phyloP scores from a whole-genome alignment of 768 basidiomycete genomes.

The Pleurotus sapidus region DNA sequence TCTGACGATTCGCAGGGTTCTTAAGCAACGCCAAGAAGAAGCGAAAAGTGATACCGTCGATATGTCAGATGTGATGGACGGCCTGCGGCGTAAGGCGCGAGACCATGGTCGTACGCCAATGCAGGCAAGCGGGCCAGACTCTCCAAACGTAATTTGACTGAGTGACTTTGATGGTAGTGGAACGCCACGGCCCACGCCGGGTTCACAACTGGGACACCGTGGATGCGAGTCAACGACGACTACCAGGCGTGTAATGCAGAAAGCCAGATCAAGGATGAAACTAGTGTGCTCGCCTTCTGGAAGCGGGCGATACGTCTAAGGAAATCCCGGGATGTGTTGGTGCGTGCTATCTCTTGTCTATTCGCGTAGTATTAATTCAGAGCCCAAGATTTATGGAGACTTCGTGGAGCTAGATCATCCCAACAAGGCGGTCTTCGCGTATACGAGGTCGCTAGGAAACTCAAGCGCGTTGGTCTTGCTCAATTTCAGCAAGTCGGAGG shows the following conservation, averaged over 20 bases:
- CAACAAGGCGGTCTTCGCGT: constrained; percentile 55
- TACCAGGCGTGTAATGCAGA: constrained; percentile 57
- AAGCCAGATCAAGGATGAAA: constrained; percentile 39
- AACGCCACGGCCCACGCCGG: constrained; percentile 51
- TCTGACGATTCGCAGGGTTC: background rate
- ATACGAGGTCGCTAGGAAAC: constrained; percentile 36
- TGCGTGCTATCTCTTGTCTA: constrained; percentile 24
- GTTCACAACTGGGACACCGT: constrained; percentile 62
- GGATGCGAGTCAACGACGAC: constrained; percentile 77
- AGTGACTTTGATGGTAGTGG: constrained; percentile 42
- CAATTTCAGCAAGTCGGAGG: constrained; percentile 38
- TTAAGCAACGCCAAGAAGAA: background rate
- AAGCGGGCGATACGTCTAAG: constrained; percentile 50
- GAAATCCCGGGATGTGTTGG: constrained; percentile 52
- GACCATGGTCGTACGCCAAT: constrained; percentile 73
- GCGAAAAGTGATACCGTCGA: constrained; percentile 38
- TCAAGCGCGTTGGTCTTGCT: constrained; percentile 40
- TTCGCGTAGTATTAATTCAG: background rate
- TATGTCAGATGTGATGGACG: constrained; percentile 59
- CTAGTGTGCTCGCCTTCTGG: constrained; percentile 64
- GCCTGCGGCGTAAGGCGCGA: constrained; percentile 59
- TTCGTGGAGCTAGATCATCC: constrained; percentile 46
- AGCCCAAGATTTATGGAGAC: constrained; percentile 53
- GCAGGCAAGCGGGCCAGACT: constrained; percentile 38
- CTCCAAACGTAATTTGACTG: too few species aligned